These are phyloP conservation scores for Cladosporium oxysporum DNA, from an alignment of 2,329 filamentous ascomycete genomes.

Conservation along the genomic window DNA sequence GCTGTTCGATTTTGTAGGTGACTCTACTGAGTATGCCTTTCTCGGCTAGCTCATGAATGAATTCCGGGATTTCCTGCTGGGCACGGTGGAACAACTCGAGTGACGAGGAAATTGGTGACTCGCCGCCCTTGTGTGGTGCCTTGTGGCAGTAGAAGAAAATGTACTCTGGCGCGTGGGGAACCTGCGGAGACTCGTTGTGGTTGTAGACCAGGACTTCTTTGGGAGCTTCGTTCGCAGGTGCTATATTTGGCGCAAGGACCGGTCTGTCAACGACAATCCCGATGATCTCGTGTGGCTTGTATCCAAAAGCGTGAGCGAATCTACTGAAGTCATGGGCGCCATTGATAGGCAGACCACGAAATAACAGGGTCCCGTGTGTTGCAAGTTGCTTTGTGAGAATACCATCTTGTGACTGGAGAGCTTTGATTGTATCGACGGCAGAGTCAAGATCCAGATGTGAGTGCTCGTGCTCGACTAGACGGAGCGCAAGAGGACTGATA, in stretches of 20 bases:
- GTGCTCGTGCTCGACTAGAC: constrained; percentile 31
- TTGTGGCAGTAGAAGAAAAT: constrained; percentile 53
- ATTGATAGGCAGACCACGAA: constrained; percentile 49
- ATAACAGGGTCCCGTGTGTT: constrained; percentile 50
- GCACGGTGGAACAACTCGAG: constrained; percentile 50
- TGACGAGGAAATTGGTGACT: constrained; percentile 52
- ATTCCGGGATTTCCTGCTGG: constrained; percentile 50
- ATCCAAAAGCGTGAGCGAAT: constrained; percentile 54
- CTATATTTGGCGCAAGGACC: constrained; percentile 46
- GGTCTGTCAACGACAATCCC: constrained; percentile 53
- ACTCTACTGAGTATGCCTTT: constrained; percentile 49
- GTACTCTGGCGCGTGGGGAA: constrained; percentile 54
- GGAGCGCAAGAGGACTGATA: constrained; percentile 43
- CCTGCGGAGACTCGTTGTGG: constrained; percentile 55
- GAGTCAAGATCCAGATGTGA: constrained; percentile 35
- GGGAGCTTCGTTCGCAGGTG: constrained; percentile 52
- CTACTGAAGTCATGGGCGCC: constrained; percentile 50
- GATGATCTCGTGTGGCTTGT: constrained; percentile 53
- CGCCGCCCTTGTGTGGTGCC: constrained; percentile 40
- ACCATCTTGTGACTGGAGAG: constrained; percentile 37
- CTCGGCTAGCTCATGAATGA: constrained; percentile 44
- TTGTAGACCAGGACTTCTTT: constrained; percentile 53
- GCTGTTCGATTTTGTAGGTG: constrained; percentile 46
- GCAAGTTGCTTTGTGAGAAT: constrained; percentile 46
- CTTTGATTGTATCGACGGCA: constrained; percentile 42